Conservation (phyloP, 208 protist genomes). For the Trypanosoma boissoni region DNA sequence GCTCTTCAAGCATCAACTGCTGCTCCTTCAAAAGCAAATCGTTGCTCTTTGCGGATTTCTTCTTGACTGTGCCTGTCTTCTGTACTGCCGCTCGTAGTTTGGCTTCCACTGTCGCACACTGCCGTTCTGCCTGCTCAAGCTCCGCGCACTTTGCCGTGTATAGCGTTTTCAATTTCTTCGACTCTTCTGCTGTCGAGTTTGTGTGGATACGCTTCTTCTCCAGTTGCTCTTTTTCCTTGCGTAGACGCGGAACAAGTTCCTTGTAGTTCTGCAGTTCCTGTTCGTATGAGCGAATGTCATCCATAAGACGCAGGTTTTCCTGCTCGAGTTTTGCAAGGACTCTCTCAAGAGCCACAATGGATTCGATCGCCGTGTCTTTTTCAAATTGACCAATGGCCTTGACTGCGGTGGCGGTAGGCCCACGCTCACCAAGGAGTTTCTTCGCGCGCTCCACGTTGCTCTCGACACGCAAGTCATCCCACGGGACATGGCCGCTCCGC, state of each 20-base stretch:
- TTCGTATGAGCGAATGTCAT: constrained; percentile 38
- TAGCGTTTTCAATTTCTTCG: constrained; percentile 29
- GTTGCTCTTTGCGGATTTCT: constrained; percentile 44
- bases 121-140: constrained; percentile 34
- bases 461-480: constrained; percentile 41
- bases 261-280: constrained; percentile 36
- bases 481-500: constrained; percentile 11
- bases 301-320: constrained; percentile 54
- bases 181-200: constrained; percentile 38
- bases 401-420: constrained; percentile 12
- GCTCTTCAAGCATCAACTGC: constrained; percentile 36
- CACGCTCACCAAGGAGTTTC: constrained; percentile 22
- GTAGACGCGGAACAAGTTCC: constrained; percentile 49
- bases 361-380: constrained; percentile 48
- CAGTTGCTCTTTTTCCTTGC: constrained; percentile 39
- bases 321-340: constrained; percentile 50
- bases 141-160: constrained; percentile 37
- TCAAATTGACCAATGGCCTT: constrained; percentile 41
- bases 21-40: constrained; percentile 49
- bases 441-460: constrained; percentile 47
- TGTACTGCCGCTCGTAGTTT: constrained; percentile 32
- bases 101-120: constrained; percentile 25
- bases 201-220: constrained; percentile 32
- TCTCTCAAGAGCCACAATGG: constrained; percentile 51
- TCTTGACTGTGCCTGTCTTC: constrained; percentile 36